Base-by-base conservation (phyloP, 140 eudicot species). In the Senecio squalidus region DNA sequence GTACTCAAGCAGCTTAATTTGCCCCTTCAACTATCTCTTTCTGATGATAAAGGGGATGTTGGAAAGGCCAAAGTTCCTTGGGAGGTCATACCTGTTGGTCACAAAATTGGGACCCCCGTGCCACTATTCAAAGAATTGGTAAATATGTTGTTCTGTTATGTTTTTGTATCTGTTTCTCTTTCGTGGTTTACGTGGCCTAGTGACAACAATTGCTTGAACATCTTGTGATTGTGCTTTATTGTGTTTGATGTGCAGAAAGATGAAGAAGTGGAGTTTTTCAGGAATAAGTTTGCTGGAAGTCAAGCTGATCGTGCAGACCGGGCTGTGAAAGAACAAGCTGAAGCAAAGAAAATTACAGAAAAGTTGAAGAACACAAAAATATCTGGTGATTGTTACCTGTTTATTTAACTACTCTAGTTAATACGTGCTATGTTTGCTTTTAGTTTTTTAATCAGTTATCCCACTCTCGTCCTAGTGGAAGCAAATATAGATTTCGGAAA, bases 281-380 rank as follows among this genome's bases (percentile, higher is more conserved):
- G 93, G 69, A 68, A 64, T 27, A 87, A 77, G 74, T 92, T 87
- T 92, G 98, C 98, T 70, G 98, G 98, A 62, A 92, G 98, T 78
- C 98, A 92, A 71, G 94, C 98, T 74, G 98, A 92, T 18, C 84
- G 96, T 73, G 94, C 98, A 63, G 96, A 91, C 26, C 82, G 98
- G 69, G 80, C 74, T 54, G 85, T 74, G 31, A 82, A 80, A 83
- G 98, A 90, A 70, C 94, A 83, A 71, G 91, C 94, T 61, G 95
- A 82, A 67, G 82, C 93, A 38, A 82, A 82, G 50, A 76, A 91
- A 62, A 23, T 85, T 20, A 62, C 92, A 34, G 95, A 84, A 43
- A 81, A 86, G 49, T 63, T 92, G 14, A 81, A 79, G 59, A 81
- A 73, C 62, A 60, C 95, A 2, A 86, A 81, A 68, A 24, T 92